phyloP scores from a whole-genome alignment of 345 rosid species.

The Moricandia moricandioides region DNA sequence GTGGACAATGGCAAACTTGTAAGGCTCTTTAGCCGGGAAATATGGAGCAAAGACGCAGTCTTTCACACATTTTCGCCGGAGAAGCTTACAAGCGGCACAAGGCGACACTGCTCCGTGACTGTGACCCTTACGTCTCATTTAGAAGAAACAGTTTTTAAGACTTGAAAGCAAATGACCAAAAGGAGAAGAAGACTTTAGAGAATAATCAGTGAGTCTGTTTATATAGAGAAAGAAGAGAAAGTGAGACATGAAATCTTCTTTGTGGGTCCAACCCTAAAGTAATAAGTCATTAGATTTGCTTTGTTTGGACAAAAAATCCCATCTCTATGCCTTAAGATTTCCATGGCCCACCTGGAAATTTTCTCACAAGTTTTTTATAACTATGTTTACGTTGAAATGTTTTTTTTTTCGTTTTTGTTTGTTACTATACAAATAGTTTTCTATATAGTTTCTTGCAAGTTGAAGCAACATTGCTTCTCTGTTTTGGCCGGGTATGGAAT shows the following conservation, averaged over 20 bases:
- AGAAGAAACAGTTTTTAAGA: neutral
- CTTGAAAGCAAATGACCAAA: slow-evolving; percentile 4
- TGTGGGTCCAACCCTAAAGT: slow-evolving; percentile 30
- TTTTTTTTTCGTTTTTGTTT: slow-evolving; percentile 4
- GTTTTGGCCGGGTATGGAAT: slow-evolving; percentile 17
- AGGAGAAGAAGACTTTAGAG: slow-evolving; percentile 23
- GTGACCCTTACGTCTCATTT: slow-evolving; percentile 52
- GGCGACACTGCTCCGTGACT: slow-evolving; percentile 63
- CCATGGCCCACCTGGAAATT: slow-evolving; percentile 27
- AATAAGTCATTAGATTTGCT: slow-evolving; percentile 34
- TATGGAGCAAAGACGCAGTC: slow-evolving; percentile 88
- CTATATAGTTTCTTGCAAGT: slow-evolving; percentile 32
- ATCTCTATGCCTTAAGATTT: slow-evolving; percentile 33
- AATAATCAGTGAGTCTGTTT: slow-evolving; percentile 14
- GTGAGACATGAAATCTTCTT: slow-evolving; percentile 31
- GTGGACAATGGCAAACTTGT: slow-evolving; percentile 83
- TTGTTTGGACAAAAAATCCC: slow-evolving; percentile 32
- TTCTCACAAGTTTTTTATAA: slow-evolving; percentile 12
- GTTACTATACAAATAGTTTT: slow-evolving; percentile 5
- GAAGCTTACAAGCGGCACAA: slow-evolving; percentile 92
- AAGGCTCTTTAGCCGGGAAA: slow-evolving; percentile 84
- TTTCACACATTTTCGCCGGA: slow-evolving; percentile 72
- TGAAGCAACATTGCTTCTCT: slow-evolving; percentile 36
- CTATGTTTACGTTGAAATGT: neutral
- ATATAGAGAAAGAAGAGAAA: slow-evolving; percentile 25